Evolutionary conservation across 495 filamentous ascomycete genomes (phyloP), one percentile per base, ranked within the genome.

Genomic region (Cercophora samala): DNA sequence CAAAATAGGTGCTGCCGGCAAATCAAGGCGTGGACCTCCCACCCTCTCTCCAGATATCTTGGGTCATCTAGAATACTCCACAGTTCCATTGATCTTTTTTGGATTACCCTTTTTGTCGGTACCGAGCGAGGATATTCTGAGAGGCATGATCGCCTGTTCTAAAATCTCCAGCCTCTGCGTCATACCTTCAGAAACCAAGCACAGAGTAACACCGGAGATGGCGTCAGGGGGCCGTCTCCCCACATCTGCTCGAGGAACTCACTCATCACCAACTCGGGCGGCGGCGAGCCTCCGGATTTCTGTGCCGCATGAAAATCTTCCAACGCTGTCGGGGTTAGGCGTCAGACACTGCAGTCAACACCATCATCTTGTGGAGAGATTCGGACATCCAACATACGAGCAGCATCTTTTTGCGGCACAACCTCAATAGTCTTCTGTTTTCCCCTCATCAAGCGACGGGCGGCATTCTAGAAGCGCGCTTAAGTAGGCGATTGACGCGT

Each of bases 1-100:
- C 66, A 60, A 64, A 64, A 64, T 64, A 68, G 66, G 24, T 22
- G 32, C 58, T 60, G 58, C 25, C 55, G 15, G n/a, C 22, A 23
- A 22, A 29, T 18, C 17, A 9, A 52, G 22, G 1, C 58, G 26
- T 42, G 25, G 19, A 24, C 29, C 58, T 6, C 18, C 58, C 21
- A 60, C 58, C n/a, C n/a, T 25, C 8, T 46, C 26, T 8, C 26
- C 37, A 46, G 37, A 46, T 46, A 46, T 60, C 19, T 24, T 29
- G 17, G 58, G 22, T 2, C 23, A 11, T 25, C 11, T 58, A 5
- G n/a, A 58, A 58, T 23, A 15, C 56, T 25, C n/a, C n/a, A 58
- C 5, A 24, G 23, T 22, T n/a, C 23, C 25, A 18, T 58, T 18
- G 42, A 54, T 29, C 53, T 51, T 52, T 21, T 32, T 22, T 54